Base-by-base conservation (phyloP, 805 yeast genomes). In the Nematodospora valgi region DNA sequence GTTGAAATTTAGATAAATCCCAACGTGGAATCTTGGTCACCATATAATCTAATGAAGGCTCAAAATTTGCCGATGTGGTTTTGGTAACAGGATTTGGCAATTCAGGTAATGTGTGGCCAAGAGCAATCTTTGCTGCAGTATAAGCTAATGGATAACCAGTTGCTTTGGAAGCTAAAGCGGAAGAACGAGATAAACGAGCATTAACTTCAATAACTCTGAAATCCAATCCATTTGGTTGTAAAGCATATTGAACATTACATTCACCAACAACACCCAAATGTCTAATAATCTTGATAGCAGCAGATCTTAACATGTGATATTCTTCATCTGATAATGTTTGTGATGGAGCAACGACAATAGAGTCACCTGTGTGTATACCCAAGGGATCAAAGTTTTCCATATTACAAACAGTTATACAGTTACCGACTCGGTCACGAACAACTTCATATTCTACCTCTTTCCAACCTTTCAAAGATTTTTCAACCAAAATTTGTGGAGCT, bases 301-400 rank as follows among this genome's bases (percentile, higher is more conserved):
- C 95, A 32, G 94, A 74, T 71, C 98, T 82, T 54, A 91, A 79
- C 98, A 91, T 93, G 68, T 91, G 95, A 68, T 86, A 91, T 59
- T 91, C 98, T 61, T 89, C 95, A 64, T 91, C 98, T 24, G 96
- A 84, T 52, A 91, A 70, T 26, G 98, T 91, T 68, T 91, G 98
- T 27, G 97, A 88, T 32, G 98, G 98, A 37, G 98, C 98, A 56
- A 93, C 96, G 32, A 91, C 98, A 52, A 91, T 93, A 27, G 98
- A 93, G 63, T 91, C 98, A 70, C 98, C 98, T 38, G 98, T 91
- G 68, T 91, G 98, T 53, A 91, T 84, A 51, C 98, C 98, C 50
- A 91, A 77, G 28, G 98, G 98, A 65, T 91, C 98, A 51, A 91
- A 91, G 72, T 91, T 91, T 70, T 91, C 98, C 98, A 91, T 91